Conservation (phyloP, 1,284 basidiomycete species). For the Apiotrichum siamense region DNA sequence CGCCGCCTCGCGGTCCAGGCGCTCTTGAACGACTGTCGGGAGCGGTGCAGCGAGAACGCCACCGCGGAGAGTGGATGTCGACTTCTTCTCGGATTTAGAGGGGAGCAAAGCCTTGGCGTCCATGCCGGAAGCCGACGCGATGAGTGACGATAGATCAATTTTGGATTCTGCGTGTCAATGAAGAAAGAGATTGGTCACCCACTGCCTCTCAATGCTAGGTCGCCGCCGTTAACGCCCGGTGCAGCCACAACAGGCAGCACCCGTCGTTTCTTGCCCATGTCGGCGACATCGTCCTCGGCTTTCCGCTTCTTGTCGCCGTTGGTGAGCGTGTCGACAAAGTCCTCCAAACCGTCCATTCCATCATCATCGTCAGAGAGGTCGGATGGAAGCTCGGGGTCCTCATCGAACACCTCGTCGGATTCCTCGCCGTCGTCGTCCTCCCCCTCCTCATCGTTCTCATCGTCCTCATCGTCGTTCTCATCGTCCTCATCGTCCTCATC, state of each 20-base stretch:
- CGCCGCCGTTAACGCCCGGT: constrained; percentile 36
- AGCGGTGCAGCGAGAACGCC: constrained; percentile 77
- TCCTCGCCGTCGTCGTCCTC: constrained; percentile 46
- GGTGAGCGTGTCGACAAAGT: constrained; percentile 66
- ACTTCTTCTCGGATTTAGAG: constrained; percentile 46
- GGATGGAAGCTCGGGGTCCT: constrained; percentile 53
- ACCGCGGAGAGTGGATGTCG: constrained; percentile 54
- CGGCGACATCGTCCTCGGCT: constrained; percentile 56
- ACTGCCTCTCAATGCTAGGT: constrained; percentile 38
- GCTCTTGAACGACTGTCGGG: constrained; percentile 77
- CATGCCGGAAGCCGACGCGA: constrained; percentile 58
- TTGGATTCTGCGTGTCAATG: constrained; percentile 36
- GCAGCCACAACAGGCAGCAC: constrained; percentile 46
- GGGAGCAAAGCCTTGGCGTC: constrained; percentile 48
- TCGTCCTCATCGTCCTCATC: constrained; percentile 33
- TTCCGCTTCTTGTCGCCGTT: constrained; percentile 64
- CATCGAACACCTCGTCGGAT: constrained; percentile 49
- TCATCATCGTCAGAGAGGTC: constrained; percentile 55
- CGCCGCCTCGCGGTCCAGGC: constrained; percentile 85
- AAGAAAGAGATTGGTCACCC: constrained; percentile 9
- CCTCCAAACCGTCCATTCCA: constrained; percentile 62
- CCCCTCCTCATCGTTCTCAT: constrained; percentile 52
- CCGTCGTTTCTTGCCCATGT: constrained; percentile 46
- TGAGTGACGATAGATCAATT: constrained; percentile 49
- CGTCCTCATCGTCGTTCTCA: constrained; percentile 49